Base-by-base conservation (phyloP, 2,329 filamentous ascomycete genomes). In the Stemphylium vesicarium region DNA sequence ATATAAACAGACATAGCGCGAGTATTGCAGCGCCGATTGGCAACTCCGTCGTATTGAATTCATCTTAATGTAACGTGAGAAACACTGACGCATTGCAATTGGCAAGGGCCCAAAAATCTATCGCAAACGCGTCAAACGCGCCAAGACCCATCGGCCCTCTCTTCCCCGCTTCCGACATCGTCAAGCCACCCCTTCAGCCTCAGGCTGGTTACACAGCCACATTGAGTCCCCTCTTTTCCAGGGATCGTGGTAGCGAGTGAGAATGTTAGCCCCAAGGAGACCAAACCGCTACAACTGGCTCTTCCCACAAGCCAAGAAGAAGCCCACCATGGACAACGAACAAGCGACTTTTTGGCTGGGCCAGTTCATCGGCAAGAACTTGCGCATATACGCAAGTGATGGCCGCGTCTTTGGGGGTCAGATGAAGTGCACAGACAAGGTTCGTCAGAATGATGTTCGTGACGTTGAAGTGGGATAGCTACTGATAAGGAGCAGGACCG, bases 361-460 rank as follows among this genome's bases (percentile, higher is more conserved):
- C 31, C 85, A 87, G 20, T 84, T 96, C 45, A 80, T 96, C 47
- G 90, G 90, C 74, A 91, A 91, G 74, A 90, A 86, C 35, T 79
- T 98, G 31, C 88, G 92, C 53, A 80, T 98, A 50, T 85, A 90
- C 66, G 91, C 89, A 12, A 90, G 87, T 4, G 94, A 98, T 73
- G 86, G 85, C 13, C 90, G 95, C 56, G 87, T 96, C 74, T 99
- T 98, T 75, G 86, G 92, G 50, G 95, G 95, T 16, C 84, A 87
- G 60, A 90, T 99, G 78, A 97, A 96, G 77, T 99, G 95, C 80
- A 97, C 93, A 26, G 95, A 99, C 80, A 87, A 89, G 56, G 92
- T 96, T 45, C 84, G 81, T 13, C 37, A 41, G 22, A 12, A 16
- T 16, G 9, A 8, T 16, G 6, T 4, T 16, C 12, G 22, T 41